Base-by-base conservation (phyloP, 2,329 filamentous ascomycete species). In the Coniochaeta sp. region DNA sequence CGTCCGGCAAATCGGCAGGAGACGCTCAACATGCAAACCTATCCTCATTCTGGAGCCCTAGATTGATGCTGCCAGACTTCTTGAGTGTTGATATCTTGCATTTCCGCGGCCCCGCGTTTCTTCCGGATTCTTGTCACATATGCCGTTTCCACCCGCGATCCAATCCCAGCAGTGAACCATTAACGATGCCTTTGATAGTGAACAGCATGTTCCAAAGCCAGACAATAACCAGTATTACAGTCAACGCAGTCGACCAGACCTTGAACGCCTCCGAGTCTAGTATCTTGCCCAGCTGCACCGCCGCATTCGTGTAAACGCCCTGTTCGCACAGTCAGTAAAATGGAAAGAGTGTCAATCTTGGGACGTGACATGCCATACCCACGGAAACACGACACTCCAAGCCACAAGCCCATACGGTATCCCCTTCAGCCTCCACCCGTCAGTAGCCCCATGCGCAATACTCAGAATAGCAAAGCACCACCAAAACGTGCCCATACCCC, bases 401-500 rank as follows among this genome's bases (percentile, higher is more conserved):
- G 12, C 18, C 12, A 20, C 35, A 42, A 42, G 35, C 10, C 35
- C 18, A 42, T 12, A 42, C 12, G 35, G 35, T 42, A 42, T 42
- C 8, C 35, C 35, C 8, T 9, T 20, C 35, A 8, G 18, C 16
- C 35, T 8, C 35, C 35, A 42, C 7, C 16, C 8, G 18, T 42
- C 16, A 12, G 18, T 42, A 9, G 35, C 35, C 7, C 10, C 35
- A 20, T 12, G 18, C 35, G 18, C 8, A 16, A 42, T 42, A 16
- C 18, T 42, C 10, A 42, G 12, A 12, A 42, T 42, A 8, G 68
- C 67, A 52, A 73, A 68, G n/a, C 59, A 53, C 65, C 68, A 70
- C 70, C 70, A 74, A 33, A 73, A 70, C 4, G 67, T 64, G 1
- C 63, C 67, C 45, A 67, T 65, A 0, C 70, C 71, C 64, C 68